Base-by-base conservation (phyloP, 768 basidiomycete genomes). In the Rhodosporidiobolus odoratus region DNA sequence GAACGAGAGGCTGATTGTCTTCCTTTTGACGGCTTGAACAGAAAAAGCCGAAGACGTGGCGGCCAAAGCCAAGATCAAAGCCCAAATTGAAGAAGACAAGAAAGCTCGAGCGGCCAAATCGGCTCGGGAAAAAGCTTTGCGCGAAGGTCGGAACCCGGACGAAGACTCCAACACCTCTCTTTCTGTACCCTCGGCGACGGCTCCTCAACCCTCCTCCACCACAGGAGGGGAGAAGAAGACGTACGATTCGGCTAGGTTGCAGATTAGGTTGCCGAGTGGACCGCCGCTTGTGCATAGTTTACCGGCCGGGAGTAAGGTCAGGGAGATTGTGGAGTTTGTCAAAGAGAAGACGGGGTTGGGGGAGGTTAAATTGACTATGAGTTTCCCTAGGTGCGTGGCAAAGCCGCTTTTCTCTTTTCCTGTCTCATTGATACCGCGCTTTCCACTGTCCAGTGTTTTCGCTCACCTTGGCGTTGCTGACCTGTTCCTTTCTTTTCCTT, bases 51-150 rank as follows among this genome's bases (percentile, higher is more conserved):
- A 89, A 61, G 95, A 98, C 58, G 87, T 87, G 17, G 88, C 87
- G 76, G 94, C 92, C 2, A 87, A 83, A 72, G 91, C 90, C 5
- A 89, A 90, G 1, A 83, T 97, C 77, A 92, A 92, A 78, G 91
- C 89, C 1, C 93, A 96, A 79, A 96, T 97, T 74, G 93, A 94
- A 80, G 90, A 88, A 0, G 94, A 96, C 82, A 98, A 93, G 81
- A 85, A 86, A 62, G 88, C 86, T 15, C 86, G 95, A 27, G 91
- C 91, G 0, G 92, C 89, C 78, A 93, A 90, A 76, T 83, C 87
- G 2, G 93, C 93, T 0, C 83, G 87, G 57, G 95, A 97, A 80
- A 97, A 97, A 79, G 94, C 93, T 8, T 78, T 94, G 12, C 85
- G 94, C 40, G 92, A 95, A 43, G 94, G 94, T 1, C 82, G 67